These are phyloP conservation scores for Candida schatavii DNA, from an alignment of 805 yeast species.

Conservation along the genomic window DNA sequence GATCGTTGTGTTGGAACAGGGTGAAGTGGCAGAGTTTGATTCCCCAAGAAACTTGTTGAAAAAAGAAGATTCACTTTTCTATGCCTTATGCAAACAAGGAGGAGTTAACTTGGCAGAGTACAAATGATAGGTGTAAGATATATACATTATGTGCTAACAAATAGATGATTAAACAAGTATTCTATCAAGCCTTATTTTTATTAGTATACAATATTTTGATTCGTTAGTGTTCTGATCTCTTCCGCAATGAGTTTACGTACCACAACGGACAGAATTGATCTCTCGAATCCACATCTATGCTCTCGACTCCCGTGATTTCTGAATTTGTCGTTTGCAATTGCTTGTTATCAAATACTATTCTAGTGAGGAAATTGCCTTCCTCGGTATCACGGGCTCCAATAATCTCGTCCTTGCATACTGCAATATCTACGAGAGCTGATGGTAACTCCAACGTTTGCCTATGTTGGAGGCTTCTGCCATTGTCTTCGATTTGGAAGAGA, in stretches of 20 bases:
- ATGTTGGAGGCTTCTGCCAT: constrained; percentile 25
- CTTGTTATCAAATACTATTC: constrained; percentile 15
- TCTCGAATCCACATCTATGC: constrained; percentile 29
- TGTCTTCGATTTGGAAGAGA: constrained; percentile 27
- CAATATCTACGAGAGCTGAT: constrained; percentile 27
- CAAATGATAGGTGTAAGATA: neutral
- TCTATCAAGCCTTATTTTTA: no score
- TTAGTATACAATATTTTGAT: no score
- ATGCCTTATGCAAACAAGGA: constrained; percentile 77
- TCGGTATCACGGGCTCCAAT: constrained; percentile 33
- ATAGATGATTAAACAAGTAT: no score
- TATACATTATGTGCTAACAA: no score
- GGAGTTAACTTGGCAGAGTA: constrained; percentile 34
- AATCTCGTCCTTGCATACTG: constrained; percentile 17
- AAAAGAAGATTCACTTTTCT: constrained; percentile 67
- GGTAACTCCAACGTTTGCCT: constrained; percentile 26
- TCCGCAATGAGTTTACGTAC: constrained; percentile 48
- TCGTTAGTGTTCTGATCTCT: constrained; percentile 67
- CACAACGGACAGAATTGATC: constrained; percentile 49
- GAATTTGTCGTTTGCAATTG: constrained; percentile 15
- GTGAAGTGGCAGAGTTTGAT: constrained; percentile 75
- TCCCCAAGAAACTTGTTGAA: constrained; percentile 65
- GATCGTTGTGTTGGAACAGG: constrained; percentile 73
- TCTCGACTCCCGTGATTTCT: constrained; percentile 6
- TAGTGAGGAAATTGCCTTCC: constrained; percentile 13